Conservation (phyloP, 768 basidiomycete genomes). For the Phanerochaete sordida region DNA sequence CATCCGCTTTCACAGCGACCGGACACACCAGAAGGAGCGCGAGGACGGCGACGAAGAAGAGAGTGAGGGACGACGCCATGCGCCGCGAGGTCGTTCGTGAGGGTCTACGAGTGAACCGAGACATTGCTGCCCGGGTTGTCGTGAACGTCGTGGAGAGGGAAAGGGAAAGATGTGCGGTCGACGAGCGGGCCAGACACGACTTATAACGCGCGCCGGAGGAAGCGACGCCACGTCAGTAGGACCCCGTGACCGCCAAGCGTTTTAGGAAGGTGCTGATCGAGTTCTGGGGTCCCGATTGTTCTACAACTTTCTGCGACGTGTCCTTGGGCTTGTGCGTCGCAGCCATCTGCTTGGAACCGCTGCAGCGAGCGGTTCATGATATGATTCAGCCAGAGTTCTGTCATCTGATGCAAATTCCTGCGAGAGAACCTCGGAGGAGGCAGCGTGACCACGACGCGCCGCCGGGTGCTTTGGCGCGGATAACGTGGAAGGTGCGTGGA, state of each 20-base stretch:
- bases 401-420: not conserved
- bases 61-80: conserved; percentile 54
- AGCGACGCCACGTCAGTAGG: conserved; percentile 14
- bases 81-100: conserved; percentile 57
- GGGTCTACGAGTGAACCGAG: conserved; percentile 34
- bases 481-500: not conserved
- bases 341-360: not conserved
- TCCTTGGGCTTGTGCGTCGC: not conserved
- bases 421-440: not conserved
- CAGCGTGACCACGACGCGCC: not conserved
- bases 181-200: not conserved
- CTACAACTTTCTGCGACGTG: conserved; percentile 8
- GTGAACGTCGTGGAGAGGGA: not conserved
- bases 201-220: conserved; percentile 1
- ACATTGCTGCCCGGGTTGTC: conserved; percentile 5
- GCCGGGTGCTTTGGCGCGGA: not conserved
- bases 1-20: conserved; percentile 56
- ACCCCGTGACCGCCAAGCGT: conserved; percentile 4
- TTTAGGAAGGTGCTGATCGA: not conserved
- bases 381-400: not conserved
- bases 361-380: not conserved
- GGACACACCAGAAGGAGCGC: conserved; percentile 74
- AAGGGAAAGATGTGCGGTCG: not conserved
- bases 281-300: conserved; percentile 7
- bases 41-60: conserved; percentile 46